A percentile compares a stretch with the other conserved stretches of the same genome.
Evolutionary conservation across 2,329 filamentous ascomycete genomes (phyloP).

Genomic region (Colletotrichum sp.): DNA sequence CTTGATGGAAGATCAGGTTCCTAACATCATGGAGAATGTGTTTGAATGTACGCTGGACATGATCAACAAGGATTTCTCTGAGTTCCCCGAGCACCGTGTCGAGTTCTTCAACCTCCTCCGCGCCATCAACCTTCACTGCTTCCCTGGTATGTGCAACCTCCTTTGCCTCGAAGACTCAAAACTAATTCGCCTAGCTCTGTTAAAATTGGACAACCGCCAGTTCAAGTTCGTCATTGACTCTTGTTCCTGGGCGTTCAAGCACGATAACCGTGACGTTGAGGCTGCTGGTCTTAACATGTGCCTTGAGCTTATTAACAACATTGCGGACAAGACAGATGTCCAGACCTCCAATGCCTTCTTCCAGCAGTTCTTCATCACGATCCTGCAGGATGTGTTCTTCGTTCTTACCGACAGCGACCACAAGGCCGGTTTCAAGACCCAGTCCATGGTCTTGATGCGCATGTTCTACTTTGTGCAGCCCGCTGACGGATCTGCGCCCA

Average conservation of each 20-base stretch:
- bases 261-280: conserved; percentile 98
- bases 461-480: conserved; percentile 96
- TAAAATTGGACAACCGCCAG: conserved; percentile 93
- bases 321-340: conserved; percentile 81
- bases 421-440: conserved; percentile 98
- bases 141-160: conserved; percentile 64
- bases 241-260: conserved; percentile 99
- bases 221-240: conserved; percentile 99
- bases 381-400: conserved; percentile 97
- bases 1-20: conserved; percentile 98
- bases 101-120: conserved; percentile 98
- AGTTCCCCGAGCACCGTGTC: conserved; percentile 98
- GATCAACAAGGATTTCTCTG: conserved; percentile 99
- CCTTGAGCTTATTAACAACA: conserved; percentile 95
- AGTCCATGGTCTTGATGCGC: conserved; percentile 89
- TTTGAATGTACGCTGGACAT: conserved; percentile 99
- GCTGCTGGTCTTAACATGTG: conserved; percentile 98
- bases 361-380: conserved; percentile 95
- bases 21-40: conserved; percentile 96
- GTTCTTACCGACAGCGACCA: conserved; percentile 97
- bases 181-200: conserved; percentile 61
- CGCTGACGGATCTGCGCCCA: conserved; percentile 70
- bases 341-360: conserved; percentile 94
- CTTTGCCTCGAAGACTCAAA: not conserved
- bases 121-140: conserved; percentile 96